phyloP scores from a whole-genome alignment of 1,284 basidiomycete species.

The Meira miltonrushii region DNA sequence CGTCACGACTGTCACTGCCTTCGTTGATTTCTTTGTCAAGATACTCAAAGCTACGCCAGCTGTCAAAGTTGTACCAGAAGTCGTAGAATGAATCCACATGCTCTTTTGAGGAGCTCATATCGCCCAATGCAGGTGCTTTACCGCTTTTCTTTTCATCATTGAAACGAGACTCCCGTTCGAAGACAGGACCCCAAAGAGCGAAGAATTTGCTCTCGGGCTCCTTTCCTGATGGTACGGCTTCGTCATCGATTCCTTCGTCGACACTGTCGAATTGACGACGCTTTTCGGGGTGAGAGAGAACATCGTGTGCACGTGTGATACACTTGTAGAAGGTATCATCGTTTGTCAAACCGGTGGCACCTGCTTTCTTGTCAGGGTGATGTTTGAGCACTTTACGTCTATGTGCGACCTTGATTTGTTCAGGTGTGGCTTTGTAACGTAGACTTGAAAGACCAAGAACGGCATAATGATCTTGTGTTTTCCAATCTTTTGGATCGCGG shows the following conservation, averaged over 20 bases:
- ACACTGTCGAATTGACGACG: slow-evolving; percentile 95
- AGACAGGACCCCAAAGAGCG: slow-evolving; percentile 67
- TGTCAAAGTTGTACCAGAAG: slow-evolving; percentile 99
- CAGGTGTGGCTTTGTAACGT: slow-evolving; percentile 78
- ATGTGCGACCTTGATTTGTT: slow-evolving; percentile 96
- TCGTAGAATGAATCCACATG: slow-evolving; percentile 92
- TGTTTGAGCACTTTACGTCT: slow-evolving; percentile 98
- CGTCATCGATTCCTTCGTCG: slow-evolving; percentile 77
- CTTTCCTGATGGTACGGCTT: slow-evolving; percentile 50
- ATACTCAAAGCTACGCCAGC: slow-evolving; percentile 97
- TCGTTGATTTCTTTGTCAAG: slow-evolving; percentile 98
- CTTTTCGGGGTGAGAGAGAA: slow-evolving; percentile 78
- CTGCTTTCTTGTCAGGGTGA: slow-evolving; percentile 97
- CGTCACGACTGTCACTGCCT: slow-evolving; percentile 92
- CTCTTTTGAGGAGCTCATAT: slow-evolving; percentile 67
- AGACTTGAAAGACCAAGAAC: slow-evolving; percentile 88
- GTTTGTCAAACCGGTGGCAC: slow-evolving; percentile 67
- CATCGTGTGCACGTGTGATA: slow-evolving; percentile 92
- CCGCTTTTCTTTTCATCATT: slow-evolving; percentile 63
- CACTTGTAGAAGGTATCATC: slow-evolving; percentile 99
- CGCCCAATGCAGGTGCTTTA: slow-evolving; percentile 80
- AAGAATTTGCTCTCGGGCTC: slow-evolving; percentile 62
- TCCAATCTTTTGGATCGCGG: slow-evolving; percentile 96
- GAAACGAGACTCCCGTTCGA: slow-evolving; percentile 86
- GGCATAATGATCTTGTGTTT: slow-evolving; percentile 98